Evolutionary conservation across 2,329 filamentous ascomycete species (phyloP), one percentile per base, ranked within the genome.

Genomic region (Ceratocystiopsis minuta): DNA sequence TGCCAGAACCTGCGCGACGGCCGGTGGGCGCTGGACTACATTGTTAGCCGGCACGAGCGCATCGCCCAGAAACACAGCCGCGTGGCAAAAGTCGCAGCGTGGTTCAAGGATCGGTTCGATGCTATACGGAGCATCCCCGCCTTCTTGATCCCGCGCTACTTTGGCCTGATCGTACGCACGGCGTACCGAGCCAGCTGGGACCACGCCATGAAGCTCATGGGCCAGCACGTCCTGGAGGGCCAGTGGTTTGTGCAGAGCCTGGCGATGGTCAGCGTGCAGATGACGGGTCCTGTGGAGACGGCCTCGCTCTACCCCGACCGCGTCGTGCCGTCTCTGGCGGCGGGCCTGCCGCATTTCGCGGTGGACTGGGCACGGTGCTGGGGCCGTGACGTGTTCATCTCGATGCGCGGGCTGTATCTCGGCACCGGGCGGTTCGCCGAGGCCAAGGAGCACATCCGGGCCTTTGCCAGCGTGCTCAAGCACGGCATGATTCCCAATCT

Each of bases 401-500:
- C 90, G 14, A 73, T 94, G 35, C 80, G 90, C 40, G 90, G 90
- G 36, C 67, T 98, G n/a, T 84, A 83, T 50, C 72, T 98, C 33
- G 86, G 83, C 35, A 96, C 88, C 12, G 85, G 86, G 2, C 78
- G 90, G 10, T 94, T 81, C 52, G 74, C 71, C 3, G 87, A 95
- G 56, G 90, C 90, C 9, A 87, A 76, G 54, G 86, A 96, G 57
- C 92, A 98, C 54, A 94, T 98, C 45, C 66, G 85, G 46, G 88
- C 87, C 10, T 98, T 98, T 61, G 87, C 83, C 3, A 94, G 86
- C 56, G 87, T 98, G 12, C 64, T 98, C 50, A 98, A 98, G 66
- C 90, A 98, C 53, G 90, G 90, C 40, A 93, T 96, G 86, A 87
- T 98, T 44, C 90, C 90, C 14, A 98, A 98, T 54, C 68, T 98